A percentile compares a stretch with the other conserved stretches of the same genome.
Conservation (phyloP, 192 early-diverging fungal genomes). For the Coemansia sp. region DNA sequence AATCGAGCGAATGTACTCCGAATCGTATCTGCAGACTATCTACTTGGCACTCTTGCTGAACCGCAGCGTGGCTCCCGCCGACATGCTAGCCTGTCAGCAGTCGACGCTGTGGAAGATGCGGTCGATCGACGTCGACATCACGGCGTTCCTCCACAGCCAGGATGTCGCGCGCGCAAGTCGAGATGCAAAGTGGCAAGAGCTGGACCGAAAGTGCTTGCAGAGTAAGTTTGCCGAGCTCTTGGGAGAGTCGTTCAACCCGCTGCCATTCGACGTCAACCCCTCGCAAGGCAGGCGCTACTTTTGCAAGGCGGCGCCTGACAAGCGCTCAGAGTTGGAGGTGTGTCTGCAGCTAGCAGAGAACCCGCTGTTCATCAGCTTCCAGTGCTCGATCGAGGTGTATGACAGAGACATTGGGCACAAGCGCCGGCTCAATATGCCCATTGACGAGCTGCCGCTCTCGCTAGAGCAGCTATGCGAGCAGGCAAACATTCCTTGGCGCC, state of each 20-base stretch:
- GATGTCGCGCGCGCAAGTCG: slow-evolving; percentile 46
- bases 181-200: slow-evolving; percentile 41
- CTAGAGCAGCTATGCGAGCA: slow-evolving; percentile 53
- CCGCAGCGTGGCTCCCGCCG: slow-evolving; percentile 41
- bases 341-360: slow-evolving; percentile 53
- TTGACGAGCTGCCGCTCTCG: slow-evolving; percentile 48
- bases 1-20: slow-evolving; percentile 56
- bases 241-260: slow-evolving; percentile 47
- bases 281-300: slow-evolving; percentile 52
- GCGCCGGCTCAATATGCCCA: slow-evolving; percentile 48
- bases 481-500: slow-evolving; percentile 46
- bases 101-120: slow-evolving; percentile 47
- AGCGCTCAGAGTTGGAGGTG: slow-evolving; percentile 42
- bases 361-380: slow-evolving; percentile 52
- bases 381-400: slow-evolving; percentile 52
- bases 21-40: slow-evolving; percentile 52
- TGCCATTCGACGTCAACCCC: slow-evolving; percentile 36
- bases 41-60: slow-evolving; percentile 55
- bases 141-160: slow-evolving; percentile 59
- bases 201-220: slow-evolving; percentile 43
- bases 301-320: slow-evolving; percentile 35
- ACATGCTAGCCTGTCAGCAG: slow-evolving; percentile 37
- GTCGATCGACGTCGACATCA: slow-evolving; percentile 56
- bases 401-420: slow-evolving; percentile 31
- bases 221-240: slow-evolving; percentile 39